These are phyloP conservation scores for Diaporthe sp. DNA, from an alignment of 2,329 filamentous ascomycete species.

Conservation along the genomic window DNA sequence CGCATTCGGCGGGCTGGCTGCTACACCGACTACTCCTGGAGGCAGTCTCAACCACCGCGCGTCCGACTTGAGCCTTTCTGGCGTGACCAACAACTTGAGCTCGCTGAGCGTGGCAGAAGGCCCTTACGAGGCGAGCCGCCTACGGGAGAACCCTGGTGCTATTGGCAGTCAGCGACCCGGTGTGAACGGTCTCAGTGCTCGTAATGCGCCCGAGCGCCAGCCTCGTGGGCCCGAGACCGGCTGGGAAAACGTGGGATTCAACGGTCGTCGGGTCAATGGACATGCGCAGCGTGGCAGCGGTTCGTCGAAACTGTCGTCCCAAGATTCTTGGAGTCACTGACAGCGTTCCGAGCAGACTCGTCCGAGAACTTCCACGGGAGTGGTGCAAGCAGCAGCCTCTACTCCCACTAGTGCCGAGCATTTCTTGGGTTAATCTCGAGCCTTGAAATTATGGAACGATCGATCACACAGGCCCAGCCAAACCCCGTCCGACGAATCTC, in stretches of 20 bases:
- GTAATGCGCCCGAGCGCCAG: constrained; percentile 71
- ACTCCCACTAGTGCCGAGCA: constrained; percentile 39
- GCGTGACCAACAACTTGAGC: constrained; percentile 60
- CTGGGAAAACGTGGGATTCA: constrained; percentile 72
- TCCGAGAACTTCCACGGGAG: constrained; percentile 42
- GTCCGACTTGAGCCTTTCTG: constrained; percentile 51
- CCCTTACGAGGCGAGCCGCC: constrained; percentile 61
- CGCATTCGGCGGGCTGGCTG: constrained; percentile 39
- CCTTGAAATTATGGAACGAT: constrained; percentile 27
- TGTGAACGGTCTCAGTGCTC: constrained; percentile 59
- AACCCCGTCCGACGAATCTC: constrained; percentile 32
- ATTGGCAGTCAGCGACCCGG: constrained; percentile 76
- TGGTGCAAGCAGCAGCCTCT: constrained; percentile 40
- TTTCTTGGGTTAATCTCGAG: constrained; percentile 18
- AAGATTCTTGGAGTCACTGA: constrained; percentile 42
- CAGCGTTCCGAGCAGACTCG: constrained; percentile 42
- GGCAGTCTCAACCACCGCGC: constrained; percentile 45
- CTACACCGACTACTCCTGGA: constrained; percentile 54
- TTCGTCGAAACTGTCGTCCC: constrained; percentile 48
- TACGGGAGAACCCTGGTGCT: constrained; percentile 69
- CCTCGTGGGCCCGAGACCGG: constrained; percentile 71
- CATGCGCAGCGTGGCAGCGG: constrained; percentile 74
- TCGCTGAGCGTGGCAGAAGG: constrained; percentile 64
- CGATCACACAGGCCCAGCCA: constrained; percentile 21
- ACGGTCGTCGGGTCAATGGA: constrained; percentile 68